phyloP scores from a whole-genome alignment of 1,284 basidiomycete species.

The Cryptococcus maquisensis region DNA sequence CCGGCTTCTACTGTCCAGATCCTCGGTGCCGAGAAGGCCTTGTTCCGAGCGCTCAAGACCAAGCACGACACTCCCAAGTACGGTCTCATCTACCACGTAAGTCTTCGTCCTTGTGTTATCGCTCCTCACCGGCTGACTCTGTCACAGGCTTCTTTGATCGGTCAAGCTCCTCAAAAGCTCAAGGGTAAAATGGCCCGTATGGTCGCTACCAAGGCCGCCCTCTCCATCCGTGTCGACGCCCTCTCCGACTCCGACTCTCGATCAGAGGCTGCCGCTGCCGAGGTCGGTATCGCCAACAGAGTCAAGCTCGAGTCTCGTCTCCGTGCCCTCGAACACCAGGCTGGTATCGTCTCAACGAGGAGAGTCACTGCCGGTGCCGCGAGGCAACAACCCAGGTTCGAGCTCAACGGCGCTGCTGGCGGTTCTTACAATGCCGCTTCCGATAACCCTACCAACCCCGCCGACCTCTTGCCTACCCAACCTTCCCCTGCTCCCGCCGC shows the following conservation, averaged over 20 bases:
- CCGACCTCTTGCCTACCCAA: conserved; percentile 63
- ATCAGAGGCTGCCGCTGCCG: conserved; percentile 70
- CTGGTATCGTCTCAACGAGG: conserved; percentile 63
- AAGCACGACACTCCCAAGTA: conserved; percentile 99
- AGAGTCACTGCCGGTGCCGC: conserved; percentile 56
- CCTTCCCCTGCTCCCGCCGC: conserved; percentile 69
- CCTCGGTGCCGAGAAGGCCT: conserved; percentile 94
- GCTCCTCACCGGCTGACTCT: conserved; percentile 5
- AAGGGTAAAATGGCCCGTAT: conserved; percentile 99
- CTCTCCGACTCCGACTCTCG: conserved; percentile 89
- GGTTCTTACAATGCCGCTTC: conserved; percentile 71
- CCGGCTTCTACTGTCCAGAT: conserved; percentile 98
- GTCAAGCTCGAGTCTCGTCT: conserved; percentile 92
- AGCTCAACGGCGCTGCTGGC: conserved; percentile 63
- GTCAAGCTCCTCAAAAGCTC: conserved; percentile 94
- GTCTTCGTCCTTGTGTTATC: conserved; percentile 30
- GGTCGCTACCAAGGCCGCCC: conserved; percentile 95
- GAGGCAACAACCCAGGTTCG: conserved; percentile 66
- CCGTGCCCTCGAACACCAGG: conserved; percentile 78
- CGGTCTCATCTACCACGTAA: conserved; percentile 90
- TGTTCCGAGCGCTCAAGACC: conserved; percentile 96
- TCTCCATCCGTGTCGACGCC: conserved; percentile 95
- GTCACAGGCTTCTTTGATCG: conserved; percentile 79
- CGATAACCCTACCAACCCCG: conserved; percentile 58
- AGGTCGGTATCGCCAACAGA: conserved; percentile 88